Percentiles rank a stretch among this genome's conserved stretches.
phyloP scores from a whole-genome alignment of 2,329 filamentous ascomycete species.

The Ascochyta koolunga region DNA sequence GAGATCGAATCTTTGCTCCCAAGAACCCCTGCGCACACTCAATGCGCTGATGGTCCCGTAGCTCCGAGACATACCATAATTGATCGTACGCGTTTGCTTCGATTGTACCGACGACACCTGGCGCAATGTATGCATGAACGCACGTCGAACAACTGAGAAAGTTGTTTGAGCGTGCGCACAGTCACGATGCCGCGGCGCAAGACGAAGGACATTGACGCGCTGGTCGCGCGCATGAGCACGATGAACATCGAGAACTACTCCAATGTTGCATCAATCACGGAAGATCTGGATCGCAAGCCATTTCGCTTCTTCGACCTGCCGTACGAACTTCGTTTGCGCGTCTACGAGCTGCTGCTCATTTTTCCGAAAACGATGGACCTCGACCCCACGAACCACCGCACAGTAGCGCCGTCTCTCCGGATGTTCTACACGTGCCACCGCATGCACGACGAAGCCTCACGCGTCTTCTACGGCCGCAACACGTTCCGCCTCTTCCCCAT shows the following conservation, averaged over 20 bases:
- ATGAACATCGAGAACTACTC: slow-evolving; percentile 26
- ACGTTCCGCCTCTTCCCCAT: slow-evolving; percentile 61
- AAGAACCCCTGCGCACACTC: slow-evolving; percentile 43
- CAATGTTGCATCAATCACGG: slow-evolving; percentile 6
- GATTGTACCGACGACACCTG: slow-evolving; percentile 18
- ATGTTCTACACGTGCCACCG: slow-evolving; percentile 67
- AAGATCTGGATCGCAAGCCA: slow-evolving; percentile 24
- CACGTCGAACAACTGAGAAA: slow-evolving; percentile 42
- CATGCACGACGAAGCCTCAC: slow-evolving; percentile 58
- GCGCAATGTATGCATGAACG: slow-evolving; percentile 52
- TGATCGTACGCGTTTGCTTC: not conserved
- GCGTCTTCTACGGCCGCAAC: slow-evolving; percentile 58
- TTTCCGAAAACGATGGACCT: slow-evolving; percentile 67
- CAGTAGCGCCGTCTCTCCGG: slow-evolving; percentile 64
- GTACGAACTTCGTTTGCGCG: slow-evolving; percentile 58
- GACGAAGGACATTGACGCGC: slow-evolving; percentile 34
- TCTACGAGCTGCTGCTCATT: slow-evolving; percentile 56
- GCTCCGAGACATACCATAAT: slow-evolving; percentile 39
- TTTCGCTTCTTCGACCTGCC: slow-evolving; percentile 62
- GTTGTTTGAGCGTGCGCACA: slow-evolving; percentile 25
- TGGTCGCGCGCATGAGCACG: slow-evolving; percentile 34
- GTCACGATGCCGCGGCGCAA: slow-evolving; percentile 27
- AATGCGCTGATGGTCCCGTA: slow-evolving; percentile 47
- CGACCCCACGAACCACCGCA: slow-evolving; percentile 68
- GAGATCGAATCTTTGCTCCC: slow-evolving; percentile 53